These are phyloP conservation scores for Paraphysoderma sedebokerense DNA, from an alignment of 371 early-diverging fungal genomes.

Conservation along the genomic window DNA sequence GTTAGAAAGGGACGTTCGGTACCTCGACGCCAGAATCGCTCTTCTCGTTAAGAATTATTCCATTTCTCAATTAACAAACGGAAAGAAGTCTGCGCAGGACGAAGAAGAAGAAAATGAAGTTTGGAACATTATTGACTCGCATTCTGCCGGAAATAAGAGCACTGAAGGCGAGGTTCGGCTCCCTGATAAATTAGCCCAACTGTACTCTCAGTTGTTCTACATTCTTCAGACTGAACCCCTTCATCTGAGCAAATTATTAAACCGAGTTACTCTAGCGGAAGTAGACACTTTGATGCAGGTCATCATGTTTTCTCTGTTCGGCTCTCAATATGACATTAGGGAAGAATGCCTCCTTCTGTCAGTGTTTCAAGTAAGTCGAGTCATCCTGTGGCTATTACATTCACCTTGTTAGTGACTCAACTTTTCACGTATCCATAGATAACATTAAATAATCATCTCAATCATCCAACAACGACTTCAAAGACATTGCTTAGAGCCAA, in stretches of 20 bases:
- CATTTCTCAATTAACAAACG: not conserved
- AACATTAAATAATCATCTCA: conserved; percentile 77
- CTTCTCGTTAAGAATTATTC: conserved; percentile 73
- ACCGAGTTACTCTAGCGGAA: conserved; percentile 66
- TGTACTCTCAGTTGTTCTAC: conserved; percentile 86
- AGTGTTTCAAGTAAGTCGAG: conserved; percentile 76
- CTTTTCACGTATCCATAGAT: conserved; percentile 22
- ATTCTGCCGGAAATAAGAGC: too few species aligned
- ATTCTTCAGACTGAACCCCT: conserved; percentile 82
- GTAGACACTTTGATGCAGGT: conserved; percentile 86
- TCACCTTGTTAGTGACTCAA: not conserved
- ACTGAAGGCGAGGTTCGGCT: conserved; percentile 46
- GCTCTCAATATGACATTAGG: conserved; percentile 88
- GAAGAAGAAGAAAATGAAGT: not conserved
- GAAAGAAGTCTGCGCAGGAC: not conserved
- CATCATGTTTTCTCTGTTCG: conserved; percentile 90
- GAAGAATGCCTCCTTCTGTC: conserved; percentile 87
- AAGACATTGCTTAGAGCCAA: conserved; percentile 77
- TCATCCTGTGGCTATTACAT: not conserved
- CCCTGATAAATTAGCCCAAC: conserved; percentile 68
- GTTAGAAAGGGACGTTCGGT: conserved; percentile 83
- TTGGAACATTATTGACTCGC: too few species aligned
- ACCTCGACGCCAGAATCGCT: conserved; percentile 83
- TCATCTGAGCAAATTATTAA: conserved; percentile 69
- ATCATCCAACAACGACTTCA: conserved; percentile 69